Percentiles rank a stretch among this genome's conserved stretches.
Evolutionary conservation across 345 rosid species (phyloP).

Genomic region (Gossypium turneri): DNA sequence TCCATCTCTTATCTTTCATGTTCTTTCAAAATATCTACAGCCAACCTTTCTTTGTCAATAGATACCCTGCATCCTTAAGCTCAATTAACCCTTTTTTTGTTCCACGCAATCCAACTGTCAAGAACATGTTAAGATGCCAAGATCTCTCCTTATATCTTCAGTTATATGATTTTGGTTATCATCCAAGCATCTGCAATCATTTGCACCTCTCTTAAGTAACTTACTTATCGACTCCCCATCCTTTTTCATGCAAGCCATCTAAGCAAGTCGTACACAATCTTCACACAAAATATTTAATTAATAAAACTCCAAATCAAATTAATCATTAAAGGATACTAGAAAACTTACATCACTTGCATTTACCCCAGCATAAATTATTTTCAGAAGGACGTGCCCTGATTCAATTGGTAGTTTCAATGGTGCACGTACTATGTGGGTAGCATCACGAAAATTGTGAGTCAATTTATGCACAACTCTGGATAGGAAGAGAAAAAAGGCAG

Average conservation of each 20-base stretch:
- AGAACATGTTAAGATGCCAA: background rate
- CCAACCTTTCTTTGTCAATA: background rate
- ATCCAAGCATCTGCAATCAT: background rate
- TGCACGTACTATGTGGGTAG: slow-evolving; percentile 52
- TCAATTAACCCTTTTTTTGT: slow-evolving; percentile 3
- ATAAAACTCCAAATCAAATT: background rate
- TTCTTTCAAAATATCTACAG: slow-evolving; percentile 10
- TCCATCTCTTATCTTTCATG: background rate
- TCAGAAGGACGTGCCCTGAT: slow-evolving; percentile 70
- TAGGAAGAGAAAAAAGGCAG: slow-evolving; percentile 21
- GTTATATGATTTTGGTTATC: background rate
- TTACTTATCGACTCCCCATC: background rate
- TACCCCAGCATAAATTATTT: slow-evolving; percentile 89
- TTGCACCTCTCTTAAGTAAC: background rate
- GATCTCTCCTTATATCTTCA: background rate
- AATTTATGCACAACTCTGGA: slow-evolving; percentile 85
- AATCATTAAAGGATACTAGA: slow-evolving; percentile 15
- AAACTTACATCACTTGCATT: slow-evolving; percentile 99
- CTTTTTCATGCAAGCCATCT: slow-evolving; percentile 1
- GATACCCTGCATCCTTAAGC: background rate
- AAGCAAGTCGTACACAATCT: slow-evolving; percentile 2
- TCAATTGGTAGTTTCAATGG: slow-evolving; percentile 60
- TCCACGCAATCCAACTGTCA: background rate
- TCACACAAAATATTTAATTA: background rate
- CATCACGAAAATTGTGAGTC: slow-evolving; percentile 81